These are phyloP conservation scores for Brassica rapa DNA, from an alignment of 345 rosid genomes.

Conservation along the genomic window DNA sequence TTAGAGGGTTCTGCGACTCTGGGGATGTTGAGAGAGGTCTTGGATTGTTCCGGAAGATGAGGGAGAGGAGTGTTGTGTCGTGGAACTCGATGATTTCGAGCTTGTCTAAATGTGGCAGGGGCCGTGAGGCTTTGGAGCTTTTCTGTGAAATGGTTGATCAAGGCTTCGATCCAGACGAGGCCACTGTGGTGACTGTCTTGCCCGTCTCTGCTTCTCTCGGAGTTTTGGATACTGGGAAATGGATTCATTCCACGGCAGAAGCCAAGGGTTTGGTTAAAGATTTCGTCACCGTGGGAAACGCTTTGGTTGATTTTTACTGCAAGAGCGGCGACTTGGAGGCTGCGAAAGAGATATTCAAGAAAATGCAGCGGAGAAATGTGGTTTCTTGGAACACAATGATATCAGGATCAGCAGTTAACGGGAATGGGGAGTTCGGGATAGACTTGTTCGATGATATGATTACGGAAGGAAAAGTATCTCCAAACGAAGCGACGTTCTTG, in stretches of 20 bases:
- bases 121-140: slow-evolving; percentile 58
- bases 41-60: slow-evolving; percentile 55
- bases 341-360: slow-evolving; percentile 45
- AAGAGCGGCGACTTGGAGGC: slow-evolving; percentile 61
- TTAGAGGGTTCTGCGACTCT: slow-evolving; percentile 59
- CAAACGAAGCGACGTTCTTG: slow-evolving; percentile 56
- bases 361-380: slow-evolving; percentile 54
- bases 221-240: slow-evolving; percentile 50
- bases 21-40: slow-evolving; percentile 60
- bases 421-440: slow-evolving; percentile 58
- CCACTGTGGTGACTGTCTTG: slow-evolving; percentile 58
- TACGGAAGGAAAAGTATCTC: slow-evolving; percentile 38
- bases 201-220: slow-evolving; percentile 68
- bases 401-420: slow-evolving; percentile 61
- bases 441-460: slow-evolving; percentile 60
- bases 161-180: slow-evolving; percentile 63
- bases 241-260: slow-evolving; percentile 56
- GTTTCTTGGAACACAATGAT: slow-evolving; percentile 75
- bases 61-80: slow-evolving; percentile 52
- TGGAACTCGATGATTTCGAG: slow-evolving; percentile 73
- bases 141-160: slow-evolving; percentile 62
- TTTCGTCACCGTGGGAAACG: slow-evolving; percentile 58
- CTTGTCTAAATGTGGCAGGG: slow-evolving; percentile 58
- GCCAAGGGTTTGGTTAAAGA: slow-evolving; percentile 46
- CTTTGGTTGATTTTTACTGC: slow-evolving; percentile 60